A percentile compares a stretch with the other conserved stretches of the same genome.
phyloP scores from a whole-genome alignment of 2,329 filamentous ascomycete species.

The Ophiocordyceps unilateralis region DNA sequence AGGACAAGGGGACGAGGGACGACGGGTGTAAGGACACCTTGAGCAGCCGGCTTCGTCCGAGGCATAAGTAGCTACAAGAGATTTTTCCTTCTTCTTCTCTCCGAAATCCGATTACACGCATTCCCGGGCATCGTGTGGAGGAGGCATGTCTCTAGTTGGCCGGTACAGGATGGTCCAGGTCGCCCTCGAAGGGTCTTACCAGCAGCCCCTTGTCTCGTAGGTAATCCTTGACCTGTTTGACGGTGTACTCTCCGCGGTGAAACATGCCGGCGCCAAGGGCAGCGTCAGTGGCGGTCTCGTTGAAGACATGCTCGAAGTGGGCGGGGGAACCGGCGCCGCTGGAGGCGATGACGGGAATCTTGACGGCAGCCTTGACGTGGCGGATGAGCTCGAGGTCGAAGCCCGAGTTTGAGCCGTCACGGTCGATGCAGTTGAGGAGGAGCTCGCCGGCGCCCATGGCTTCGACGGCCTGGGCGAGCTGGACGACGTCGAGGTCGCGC shows the following conservation, averaged over 20 bases:
- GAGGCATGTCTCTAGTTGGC: neutral
- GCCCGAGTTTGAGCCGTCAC: constrained; percentile 83
- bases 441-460: constrained; percentile 93
- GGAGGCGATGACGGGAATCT: constrained; percentile 87
- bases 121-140: too few species aligned
- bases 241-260: constrained; percentile 87
- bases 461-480: constrained; percentile 77
- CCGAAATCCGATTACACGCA: too few species aligned
- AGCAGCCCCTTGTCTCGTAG: constrained; percentile 53
- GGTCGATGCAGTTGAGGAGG: constrained; percentile 92
- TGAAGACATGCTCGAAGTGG: constrained; percentile 86
- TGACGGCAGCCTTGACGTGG: constrained; percentile 73
- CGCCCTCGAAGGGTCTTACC: constrained; percentile 62
- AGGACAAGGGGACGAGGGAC: too few species aligned
- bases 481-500: constrained; percentile 81
- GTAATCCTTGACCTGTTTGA: constrained; percentile 81
- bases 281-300: constrained; percentile 71
- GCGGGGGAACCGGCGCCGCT: constrained; percentile 76
- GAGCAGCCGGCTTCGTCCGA: too few species aligned
- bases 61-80: too few species aligned
- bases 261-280: constrained; percentile 96
- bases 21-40: too few species aligned
- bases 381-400: constrained; percentile 86
- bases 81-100: constrained; percentile 2
- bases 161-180: constrained; percentile 9